Conservation (phyloP, 192 early-diverging fungal species). For the Backusella australiensis region DNA sequence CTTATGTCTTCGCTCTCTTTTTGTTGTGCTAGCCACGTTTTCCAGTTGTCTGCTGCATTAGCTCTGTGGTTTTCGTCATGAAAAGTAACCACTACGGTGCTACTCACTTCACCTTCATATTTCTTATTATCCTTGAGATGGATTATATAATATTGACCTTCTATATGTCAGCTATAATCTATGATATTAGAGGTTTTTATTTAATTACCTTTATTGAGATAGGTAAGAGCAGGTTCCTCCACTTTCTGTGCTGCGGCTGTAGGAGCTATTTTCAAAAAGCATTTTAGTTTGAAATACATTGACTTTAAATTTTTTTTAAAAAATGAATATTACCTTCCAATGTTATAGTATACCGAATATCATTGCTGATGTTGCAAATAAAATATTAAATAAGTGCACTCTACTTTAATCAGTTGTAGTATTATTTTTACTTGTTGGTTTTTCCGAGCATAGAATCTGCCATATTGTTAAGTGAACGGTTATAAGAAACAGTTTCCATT, state of each 20-base stretch:
- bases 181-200: neutral
- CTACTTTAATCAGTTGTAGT: neutral
- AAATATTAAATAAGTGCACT: neutral
- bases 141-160: conserved; percentile 61
- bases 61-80: conserved; percentile 68
- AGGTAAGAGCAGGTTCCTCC: conserved; percentile 63
- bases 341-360: conserved; percentile 6
- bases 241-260: conserved; percentile 53
- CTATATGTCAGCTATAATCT: neutral
- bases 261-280: conserved; percentile 33
- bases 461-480: neutral
- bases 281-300: neutral
- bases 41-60: conserved; percentile 63
- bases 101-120: conserved; percentile 48
- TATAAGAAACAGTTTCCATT: neutral
- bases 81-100: conserved; percentile 62
- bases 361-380: neutral
- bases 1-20: conserved; percentile 50
- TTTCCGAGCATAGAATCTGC: neutral
- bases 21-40: conserved; percentile 72
- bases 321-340: conserved; percentile 15
- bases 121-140: conserved; percentile 47
- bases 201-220: conserved; percentile 68
- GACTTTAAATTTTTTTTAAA: neutral
- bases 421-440: neutral